Base-by-base conservation (phyloP, 306 rosid genomes). In the Casuarina cunninghamiana region DNA sequence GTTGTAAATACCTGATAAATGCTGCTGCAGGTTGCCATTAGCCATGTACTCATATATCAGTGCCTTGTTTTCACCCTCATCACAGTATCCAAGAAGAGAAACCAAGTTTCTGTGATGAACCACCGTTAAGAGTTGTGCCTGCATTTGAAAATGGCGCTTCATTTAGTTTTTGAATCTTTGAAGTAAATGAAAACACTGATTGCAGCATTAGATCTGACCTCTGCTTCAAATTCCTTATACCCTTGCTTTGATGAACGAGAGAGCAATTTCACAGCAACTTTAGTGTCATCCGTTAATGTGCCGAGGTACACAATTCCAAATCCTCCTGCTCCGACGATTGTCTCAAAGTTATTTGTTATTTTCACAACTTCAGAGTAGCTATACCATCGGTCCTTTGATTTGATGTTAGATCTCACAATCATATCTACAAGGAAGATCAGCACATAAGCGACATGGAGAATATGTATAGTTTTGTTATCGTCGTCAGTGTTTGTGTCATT, bases 201-300 rank as follows among this genome's bases (percentile, higher is more conserved):
- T 7, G 7, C 50, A 8, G 11, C 42, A 6, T 15, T 6, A 3
- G 1, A 0, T 42, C 77, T 71, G 66, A 82, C 84, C 89, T 83
- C 91, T 0, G 82, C 77, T 55, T 35, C 73, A 50, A 83, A 85
- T 53, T 83, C 86, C 12, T 69, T 81, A 48, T 58, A 57, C 35
- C 90, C 89, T 80, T 87, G 85, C 12, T 21, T 53, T 55, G 91
- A 82, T 9, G 87, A 75, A 1, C 43, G 3, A 19, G 88, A 84
- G 26, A 85, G 84, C 32, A 83, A n/a, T 82, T 89, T 87, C 16
- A 79, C 80, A 19, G 88, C 90, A 9, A 88, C 87, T 78, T 76
- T 69, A 19, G 51, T 61, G 6, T 53, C 65, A 77, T 83, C 81
- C 16, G 67, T 53, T 1, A 88, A 72, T 39, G 1, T n/a, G 1